Evolutionary conservation across 768 basidiomycete genomes (phyloP).

Genomic region (Tylopilus cervinicoccineus): DNA sequence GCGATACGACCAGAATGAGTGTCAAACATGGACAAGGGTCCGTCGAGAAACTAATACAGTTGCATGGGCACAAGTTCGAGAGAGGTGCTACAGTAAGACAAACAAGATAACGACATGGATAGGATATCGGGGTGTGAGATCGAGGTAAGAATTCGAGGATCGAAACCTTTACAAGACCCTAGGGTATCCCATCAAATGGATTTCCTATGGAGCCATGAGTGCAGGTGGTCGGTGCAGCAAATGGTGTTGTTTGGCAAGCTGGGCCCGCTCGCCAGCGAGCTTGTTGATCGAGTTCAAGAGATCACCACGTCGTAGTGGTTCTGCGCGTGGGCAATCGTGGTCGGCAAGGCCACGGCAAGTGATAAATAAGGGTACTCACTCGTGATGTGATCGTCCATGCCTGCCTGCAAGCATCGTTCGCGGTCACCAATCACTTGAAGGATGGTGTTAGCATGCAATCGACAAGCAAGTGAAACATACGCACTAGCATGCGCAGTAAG

Average conservation of each 20-base stretch:
- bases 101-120: not conserved
- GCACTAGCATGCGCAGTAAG: conserved; percentile 94
- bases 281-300: conserved; percentile 79
- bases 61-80: not conserved
- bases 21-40: not conserved
- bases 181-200: conserved; percentile 2
- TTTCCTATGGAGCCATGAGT: conserved; percentile 23
- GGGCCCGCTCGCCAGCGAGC: conserved; percentile 63
- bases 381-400: conserved; percentile 81
- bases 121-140: conserved; percentile 15
- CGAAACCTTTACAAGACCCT: not conserved
- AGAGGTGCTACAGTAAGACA: conserved; percentile 15
- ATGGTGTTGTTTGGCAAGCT: conserved; percentile 29
- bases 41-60: conserved; percentile 9
- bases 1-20: too few species aligned
- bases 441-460: conserved; percentile 6
- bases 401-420: conserved; percentile 72
- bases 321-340: conserved; percentile 32
- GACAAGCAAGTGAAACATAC: conserved; percentile 31
- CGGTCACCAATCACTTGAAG: conserved; percentile 85
- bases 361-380: conserved; percentile 43
- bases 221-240: conserved; percentile 31
- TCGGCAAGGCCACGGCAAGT: not conserved
- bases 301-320: conserved; percentile 76
- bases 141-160: not conserved